Conservation (phyloP, 2,329 filamentous ascomycete species). For the Meredithiella fracta region DNA sequence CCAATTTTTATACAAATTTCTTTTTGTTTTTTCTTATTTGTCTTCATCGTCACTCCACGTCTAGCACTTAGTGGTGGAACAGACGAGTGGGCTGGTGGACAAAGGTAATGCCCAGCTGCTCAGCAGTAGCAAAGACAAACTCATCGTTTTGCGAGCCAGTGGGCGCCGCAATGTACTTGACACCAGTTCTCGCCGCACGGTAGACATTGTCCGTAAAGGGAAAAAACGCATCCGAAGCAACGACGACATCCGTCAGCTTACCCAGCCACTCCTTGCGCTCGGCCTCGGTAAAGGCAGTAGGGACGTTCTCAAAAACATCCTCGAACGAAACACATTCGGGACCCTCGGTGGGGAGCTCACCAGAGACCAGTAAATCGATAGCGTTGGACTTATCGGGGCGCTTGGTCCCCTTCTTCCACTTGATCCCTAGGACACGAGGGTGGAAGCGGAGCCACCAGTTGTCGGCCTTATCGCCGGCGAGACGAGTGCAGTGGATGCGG, state of each 20-base stretch:
- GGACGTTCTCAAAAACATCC: slow-evolving; percentile 77
- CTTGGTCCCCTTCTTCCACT: slow-evolving; percentile 97
- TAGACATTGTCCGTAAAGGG: slow-evolving; percentile 98
- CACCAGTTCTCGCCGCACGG: slow-evolving; percentile 72
- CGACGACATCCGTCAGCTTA: slow-evolving; percentile 65
- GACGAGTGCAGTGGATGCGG: slow-evolving; percentile 92
- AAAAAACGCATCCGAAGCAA: slow-evolving; percentile 96
- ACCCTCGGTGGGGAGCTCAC: slow-evolving; percentile 68
- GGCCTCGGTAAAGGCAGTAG: slow-evolving; percentile 60
- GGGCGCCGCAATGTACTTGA: slow-evolving; percentile 90
- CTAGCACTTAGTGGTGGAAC: slow-evolving; percentile 65
- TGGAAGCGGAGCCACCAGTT: slow-evolving; percentile 99
- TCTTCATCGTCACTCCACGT: background rate
- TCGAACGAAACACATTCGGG: slow-evolving; percentile 78
- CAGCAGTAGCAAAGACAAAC: slow-evolving; percentile 71
- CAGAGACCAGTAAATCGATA: slow-evolving; percentile 86
- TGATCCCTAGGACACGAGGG: slow-evolving; percentile 67
- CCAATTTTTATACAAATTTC: background rate
- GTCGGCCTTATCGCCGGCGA: slow-evolving; percentile 95
- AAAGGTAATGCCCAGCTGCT: slow-evolving; percentile 84
- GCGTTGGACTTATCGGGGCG: slow-evolving; percentile 95
- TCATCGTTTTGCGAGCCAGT: slow-evolving; percentile 76
- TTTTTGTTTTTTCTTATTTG: background rate
- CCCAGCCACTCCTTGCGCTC: slow-evolving; percentile 76
- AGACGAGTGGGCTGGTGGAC: slow-evolving; percentile 87